Evolutionary conservation across 176 grass and related monocot species (phyloP), one percentile per base, ranked within the genome.

Genomic region (Carex kokanica): DNA sequence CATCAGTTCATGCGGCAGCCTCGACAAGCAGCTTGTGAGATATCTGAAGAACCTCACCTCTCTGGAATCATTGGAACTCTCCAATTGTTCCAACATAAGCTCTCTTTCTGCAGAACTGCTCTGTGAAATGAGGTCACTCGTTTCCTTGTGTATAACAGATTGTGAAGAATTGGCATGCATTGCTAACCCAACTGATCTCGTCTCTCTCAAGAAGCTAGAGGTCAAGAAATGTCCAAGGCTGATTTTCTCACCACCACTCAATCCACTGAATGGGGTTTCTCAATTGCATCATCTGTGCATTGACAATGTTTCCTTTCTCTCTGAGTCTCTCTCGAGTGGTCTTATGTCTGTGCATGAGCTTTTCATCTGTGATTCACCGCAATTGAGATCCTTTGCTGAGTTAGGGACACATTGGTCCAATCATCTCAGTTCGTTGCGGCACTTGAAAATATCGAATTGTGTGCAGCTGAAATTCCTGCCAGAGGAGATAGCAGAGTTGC

Each of bases 41-140:
- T 40, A n/a, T 79, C 77, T 79, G 25, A 5, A 58, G 53, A 79
- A 79, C 27, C 77, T 79, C 14, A 79, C 77, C 75, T 79, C 77
- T 58, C 77, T 79, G 10, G 54, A 79, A 57, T 79, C 77, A 59
- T 34, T 79, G 51, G 25, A 79, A 8, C 7, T 79, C 77, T 79
- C 77, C 77, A 60, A 34, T 79, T 79, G 77, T 79, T 60, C 27
- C 4, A 25, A 79, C 51, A 57, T 60, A 57, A 79, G 15, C 34
- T 11, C 2, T 60, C 77, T 79, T 79, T 54, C 77, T 34, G 53
- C 16, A 18, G 54, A 79, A 79, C 23, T 17, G 15, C 56, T 79
- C 56, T 79, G 20, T n/a, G 27, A 56, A 57, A 27, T 40, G 49
- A 60, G 32, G 7, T 79, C 77, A 40, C 77, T 79, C 23, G 14